phyloP scores from a whole-genome alignment of 192 early-diverging fungal genomes.

The Linderina pennispora region DNA sequence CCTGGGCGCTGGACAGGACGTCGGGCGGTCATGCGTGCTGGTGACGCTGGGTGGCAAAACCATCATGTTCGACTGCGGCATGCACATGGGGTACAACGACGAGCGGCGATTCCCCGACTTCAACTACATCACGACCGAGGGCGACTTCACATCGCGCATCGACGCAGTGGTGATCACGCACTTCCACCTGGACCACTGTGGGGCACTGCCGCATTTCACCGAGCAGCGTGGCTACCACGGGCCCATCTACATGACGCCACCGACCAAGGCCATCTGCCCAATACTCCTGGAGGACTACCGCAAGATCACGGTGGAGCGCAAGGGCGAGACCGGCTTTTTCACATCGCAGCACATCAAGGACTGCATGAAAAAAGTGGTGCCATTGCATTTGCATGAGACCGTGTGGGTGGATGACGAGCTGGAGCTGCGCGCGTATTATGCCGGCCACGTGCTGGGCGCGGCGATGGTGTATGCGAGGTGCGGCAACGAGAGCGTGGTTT shows the following conservation, averaged over 20 bases:
- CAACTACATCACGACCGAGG: slow-evolving; percentile 77
- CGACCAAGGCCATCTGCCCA: slow-evolving; percentile 93
- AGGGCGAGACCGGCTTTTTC: slow-evolving; percentile 88
- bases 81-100: slow-evolving; percentile 95
- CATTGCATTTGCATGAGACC: slow-evolving; percentile 80
- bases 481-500: slow-evolving; percentile 71
- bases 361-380: slow-evolving; percentile 92
- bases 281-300: slow-evolving; percentile 92
- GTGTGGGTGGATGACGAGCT: slow-evolving; percentile 80
- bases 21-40: slow-evolving; percentile 78
- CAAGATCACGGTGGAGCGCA: slow-evolving; percentile 83
- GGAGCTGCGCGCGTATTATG: slow-evolving; percentile 85
- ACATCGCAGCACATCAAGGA: slow-evolving; percentile 81
- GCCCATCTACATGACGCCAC: slow-evolving; percentile 97
- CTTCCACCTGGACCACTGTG: slow-evolving; percentile 99
- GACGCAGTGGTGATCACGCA: slow-evolving; percentile 95
- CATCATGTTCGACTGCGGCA: slow-evolving; percentile 91
- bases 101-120: slow-evolving; percentile 94
- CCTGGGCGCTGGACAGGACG: slow-evolving; percentile 80
- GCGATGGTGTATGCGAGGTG: slow-evolving; percentile 87
- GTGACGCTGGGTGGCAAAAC: slow-evolving; percentile 72
- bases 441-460: slow-evolving; percentile 96
- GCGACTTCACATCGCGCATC: slow-evolving; percentile 72
- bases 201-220: slow-evolving; percentile 92
- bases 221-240: slow-evolving; percentile 93